Evolutionary conservation across 768 basidiomycete species (phyloP).

Genomic region (Leccinum olivaceopallidum): DNA sequence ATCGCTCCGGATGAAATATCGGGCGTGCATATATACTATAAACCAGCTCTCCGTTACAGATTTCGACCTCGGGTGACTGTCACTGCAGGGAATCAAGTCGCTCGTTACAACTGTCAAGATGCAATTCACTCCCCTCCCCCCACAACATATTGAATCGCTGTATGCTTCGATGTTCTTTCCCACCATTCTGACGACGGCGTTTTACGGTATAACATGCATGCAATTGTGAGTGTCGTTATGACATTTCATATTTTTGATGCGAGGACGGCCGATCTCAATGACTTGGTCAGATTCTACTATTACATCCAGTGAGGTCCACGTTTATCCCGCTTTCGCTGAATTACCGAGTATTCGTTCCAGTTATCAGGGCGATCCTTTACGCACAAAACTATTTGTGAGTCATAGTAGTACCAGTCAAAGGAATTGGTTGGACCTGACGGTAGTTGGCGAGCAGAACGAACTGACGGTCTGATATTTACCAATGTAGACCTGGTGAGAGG

Average conservation of each 20-base stretch:
- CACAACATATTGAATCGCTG: not conserved
- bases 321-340: not conserved
- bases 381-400: conserved; percentile 17
- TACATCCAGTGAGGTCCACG: conserved; percentile 2
- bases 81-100: not conserved
- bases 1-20: not conserved
- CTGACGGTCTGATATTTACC: not conserved
- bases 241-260: not conserved
- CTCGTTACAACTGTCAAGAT: not conserved
- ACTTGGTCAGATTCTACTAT: not conserved
- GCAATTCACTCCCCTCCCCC: not conserved
- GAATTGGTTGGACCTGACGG: not conserved
- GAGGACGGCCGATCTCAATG: not conserved
- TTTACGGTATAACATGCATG: not conserved
- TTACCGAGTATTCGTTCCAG: not conserved
- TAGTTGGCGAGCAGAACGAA: not conserved
- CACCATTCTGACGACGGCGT: not conserved
- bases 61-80: not conserved
- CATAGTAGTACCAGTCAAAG: not conserved
- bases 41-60: not conserved
- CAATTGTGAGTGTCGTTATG: not conserved
- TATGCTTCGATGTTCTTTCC: not conserved
- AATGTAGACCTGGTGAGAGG: no score
- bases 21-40: not conserved
- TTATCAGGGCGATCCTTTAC: conserved; percentile 5